Base-by-base conservation (phyloP, 129 eudicot genomes). In the Heracleum sosnowskyi region DNA sequence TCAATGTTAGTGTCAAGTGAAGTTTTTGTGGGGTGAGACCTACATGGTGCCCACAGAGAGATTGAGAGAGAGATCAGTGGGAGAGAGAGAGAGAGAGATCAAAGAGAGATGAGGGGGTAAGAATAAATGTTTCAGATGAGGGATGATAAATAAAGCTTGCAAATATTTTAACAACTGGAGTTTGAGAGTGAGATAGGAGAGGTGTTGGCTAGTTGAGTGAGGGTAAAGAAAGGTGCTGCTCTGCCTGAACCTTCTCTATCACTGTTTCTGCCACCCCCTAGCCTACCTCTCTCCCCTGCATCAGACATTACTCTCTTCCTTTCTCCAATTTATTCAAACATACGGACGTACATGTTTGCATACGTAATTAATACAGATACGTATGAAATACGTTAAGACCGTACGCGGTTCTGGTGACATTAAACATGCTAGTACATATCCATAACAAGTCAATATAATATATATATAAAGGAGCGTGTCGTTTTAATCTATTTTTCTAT, bases 21-120 rank as follows among this genome's bases (percentile, higher is more conserved):
- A 33, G 73, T 74, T 49, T 24, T 28, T 57, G 76, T 62, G 81
- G 82, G 84, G 79, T 72, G 79, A 79, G 75, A 82, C 88, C 77
- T 81, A 85, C 88, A 85, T 89, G 89, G 89, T 83, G 84, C 87
- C 80, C 83, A 85, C 86, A 87, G 83, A 76, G 84, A 86, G 84
- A 82, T 28, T 82, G 81, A 53, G 63, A 55, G 64, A 55, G 60
- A 47, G 55, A 0, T 2, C n/a, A 37, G 41, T 0, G n/a, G 5
- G 60, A 51, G 76, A 75, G n/a, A 17, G 29, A 68, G 77, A 40
- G 81, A 78, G 71, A 64, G 22, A n/a, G 17, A 55, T 22, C 57
- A 51, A 18, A 57, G 16, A 44, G 11, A 44, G 47, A 64, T 64
- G 22, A 12, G 37, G 22, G 70, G 22, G 39, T 31, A 64, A 31